A percentile compares a stretch with the other conserved stretches of the same genome.
These are phyloP conservation scores for Apiosordaria backusii DNA, from an alignment of 495 filamentous ascomycete genomes.

Conservation along the genomic window DNA sequence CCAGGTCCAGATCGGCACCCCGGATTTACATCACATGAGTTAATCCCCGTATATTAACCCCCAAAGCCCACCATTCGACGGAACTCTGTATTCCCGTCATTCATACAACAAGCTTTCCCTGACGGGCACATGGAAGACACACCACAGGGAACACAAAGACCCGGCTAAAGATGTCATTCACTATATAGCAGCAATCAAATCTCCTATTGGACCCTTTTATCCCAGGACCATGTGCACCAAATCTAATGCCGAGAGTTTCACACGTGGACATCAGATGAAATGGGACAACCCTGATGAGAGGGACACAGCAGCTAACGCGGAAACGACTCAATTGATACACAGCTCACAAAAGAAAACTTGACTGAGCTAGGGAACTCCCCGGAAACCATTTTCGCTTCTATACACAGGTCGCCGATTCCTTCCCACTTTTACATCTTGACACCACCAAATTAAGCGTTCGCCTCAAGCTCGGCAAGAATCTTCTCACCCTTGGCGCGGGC, in stretches of 20 bases:
- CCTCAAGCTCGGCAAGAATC: constrained; percentile 94
- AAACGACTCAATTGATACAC: constrained; percentile 38
- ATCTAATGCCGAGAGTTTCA: constrained; percentile 6
- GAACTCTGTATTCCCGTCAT: neutral
- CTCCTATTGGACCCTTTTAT: constrained; percentile 1
- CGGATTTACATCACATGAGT: neutral
- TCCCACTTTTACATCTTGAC: constrained; percentile 31
- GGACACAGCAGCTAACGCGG: constrained; percentile 2
- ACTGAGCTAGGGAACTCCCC: constrained; percentile 35
- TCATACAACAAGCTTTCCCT: neutral
- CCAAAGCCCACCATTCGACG: constrained; percentile 3
- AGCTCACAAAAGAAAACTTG: constrained; percentile 41
- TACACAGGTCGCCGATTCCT: constrained; percentile 37
- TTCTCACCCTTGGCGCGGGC: constrained; percentile 97
- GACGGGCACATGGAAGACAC: neutral
- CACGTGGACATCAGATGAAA: neutral
- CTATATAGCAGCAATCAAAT: neutral
- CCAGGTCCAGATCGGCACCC: neutral
- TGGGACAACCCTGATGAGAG: neutral
- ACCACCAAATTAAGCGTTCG: constrained; percentile 56
- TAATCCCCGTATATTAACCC: neutral
- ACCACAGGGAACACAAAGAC: neutral
- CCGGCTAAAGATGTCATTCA: constrained; percentile 4
- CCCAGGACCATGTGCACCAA: neutral
- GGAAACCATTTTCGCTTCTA: constrained; percentile 35